phyloP scores from a whole-genome alignment of 2,329 filamentous ascomycete genomes.

The Ophiostoma sp. region DNA sequence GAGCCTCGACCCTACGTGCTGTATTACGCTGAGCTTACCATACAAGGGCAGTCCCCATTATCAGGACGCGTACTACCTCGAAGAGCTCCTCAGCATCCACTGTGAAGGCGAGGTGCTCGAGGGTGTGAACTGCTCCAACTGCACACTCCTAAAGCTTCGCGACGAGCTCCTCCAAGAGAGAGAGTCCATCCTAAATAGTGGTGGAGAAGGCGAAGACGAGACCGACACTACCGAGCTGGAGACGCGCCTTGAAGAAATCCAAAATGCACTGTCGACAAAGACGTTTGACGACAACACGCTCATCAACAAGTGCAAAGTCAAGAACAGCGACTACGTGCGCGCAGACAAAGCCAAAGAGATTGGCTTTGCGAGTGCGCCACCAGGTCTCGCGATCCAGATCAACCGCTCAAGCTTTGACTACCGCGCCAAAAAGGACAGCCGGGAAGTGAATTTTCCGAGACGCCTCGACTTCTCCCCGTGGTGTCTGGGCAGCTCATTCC shows the following conservation, averaged over 20 bases:
- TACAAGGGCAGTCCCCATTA: slow-evolving; percentile 57
- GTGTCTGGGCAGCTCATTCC: slow-evolving; percentile 58
- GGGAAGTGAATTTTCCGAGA: slow-evolving; percentile 60
- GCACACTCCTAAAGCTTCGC: slow-evolving; percentile 63
- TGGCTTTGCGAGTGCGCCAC: slow-evolving; percentile 75
- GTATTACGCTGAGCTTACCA: slow-evolving; percentile 71
- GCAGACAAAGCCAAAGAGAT: slow-evolving; percentile 84
- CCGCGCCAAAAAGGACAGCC: slow-evolving; percentile 1
- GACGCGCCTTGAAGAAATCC: not conserved
- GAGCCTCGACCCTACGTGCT: slow-evolving; percentile 89
- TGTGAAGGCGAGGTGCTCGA: slow-evolving; percentile 79
- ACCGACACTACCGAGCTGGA: not conserved
- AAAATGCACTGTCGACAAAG: not conserved
- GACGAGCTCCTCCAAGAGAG: slow-evolving; percentile 26
- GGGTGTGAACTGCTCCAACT: slow-evolving; percentile 86
- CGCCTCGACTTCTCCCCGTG: slow-evolving; percentile 72
- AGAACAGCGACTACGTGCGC: slow-evolving; percentile 57
- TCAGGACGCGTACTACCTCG: slow-evolving; percentile 46
- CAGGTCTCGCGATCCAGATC: slow-evolving; percentile 76
- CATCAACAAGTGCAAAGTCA: slow-evolving; percentile 52
- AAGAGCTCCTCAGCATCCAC: slow-evolving; percentile 76
- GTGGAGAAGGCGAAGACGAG: not conserved
- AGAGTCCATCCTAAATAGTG: not conserved
- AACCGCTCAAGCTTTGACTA: slow-evolving; percentile 92
- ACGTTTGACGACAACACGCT: not conserved